Evolutionary conservation across 768 basidiomycete species (phyloP), one percentile per base, ranked within the genome.

Genomic region (Lentinula edodes): DNA sequence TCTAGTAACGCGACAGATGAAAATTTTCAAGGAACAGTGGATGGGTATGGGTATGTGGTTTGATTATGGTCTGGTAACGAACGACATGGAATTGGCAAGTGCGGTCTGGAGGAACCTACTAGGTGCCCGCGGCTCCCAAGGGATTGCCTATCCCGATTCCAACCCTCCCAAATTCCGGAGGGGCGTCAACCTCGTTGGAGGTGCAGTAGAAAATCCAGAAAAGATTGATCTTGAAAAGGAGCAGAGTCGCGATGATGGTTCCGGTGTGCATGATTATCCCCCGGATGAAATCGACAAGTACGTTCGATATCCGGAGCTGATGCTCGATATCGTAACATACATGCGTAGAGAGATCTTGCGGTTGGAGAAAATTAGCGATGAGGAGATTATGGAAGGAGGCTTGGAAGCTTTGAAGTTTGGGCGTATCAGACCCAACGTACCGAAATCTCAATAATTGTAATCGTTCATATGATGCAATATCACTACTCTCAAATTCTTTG

Each of bases 31-130:
- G 64, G 91, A 96, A 71, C 94, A 96, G 70, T 95, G 91, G 90
- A 82, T 86, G 5, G 95, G 95, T 1, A 77, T 93, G 65, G 84
- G 85, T 16, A 78, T 95, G 65, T 81, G 88, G 2, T 82, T 94
- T 67, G 94, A 97, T 71, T 74, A 95, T 13, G 90, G 84, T 1
- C 80, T 95, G 36, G 81, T 88, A 5, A 80, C 78, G 51, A 85
- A 87, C 23, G 95, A 98, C 70, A 78, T 83, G 62, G 91, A 95
- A 64, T 79, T 98, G 73, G 93, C 95, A 0, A 89, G 78, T 13
- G 90, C 92, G 0, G 75, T 97, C 0, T 98, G 96, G 96, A 80
- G 96, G 53, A 97, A 98, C 71, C 68, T 97, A 41, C 86, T 97
- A 43, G 93, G 90, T 7, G 91, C 85, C 1, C 82, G 93, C 12